These are phyloP conservation scores for Fusarium coicis DNA, from an alignment of 2,329 filamentous ascomycete genomes.

Conservation along the genomic window DNA sequence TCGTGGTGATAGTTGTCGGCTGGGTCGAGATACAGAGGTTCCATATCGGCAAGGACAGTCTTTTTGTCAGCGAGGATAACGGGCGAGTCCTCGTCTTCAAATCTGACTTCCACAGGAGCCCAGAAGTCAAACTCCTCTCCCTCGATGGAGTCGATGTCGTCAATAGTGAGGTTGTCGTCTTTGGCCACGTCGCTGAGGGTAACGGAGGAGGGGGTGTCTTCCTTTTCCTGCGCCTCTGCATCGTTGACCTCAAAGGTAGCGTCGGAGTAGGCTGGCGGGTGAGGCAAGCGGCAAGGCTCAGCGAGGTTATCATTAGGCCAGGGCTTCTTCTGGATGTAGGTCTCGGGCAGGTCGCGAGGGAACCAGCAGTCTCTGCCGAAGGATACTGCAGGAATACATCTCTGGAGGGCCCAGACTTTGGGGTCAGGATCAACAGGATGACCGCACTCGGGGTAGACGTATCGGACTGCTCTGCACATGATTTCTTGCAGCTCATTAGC, in stretches of 20 bases:
- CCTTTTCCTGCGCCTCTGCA: neutral
- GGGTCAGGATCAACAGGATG: slow-evolving; percentile 25
- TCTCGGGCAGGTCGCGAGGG: neutral
- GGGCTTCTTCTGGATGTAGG: neutral
- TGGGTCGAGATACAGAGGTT: neutral
- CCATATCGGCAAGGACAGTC: neutral
- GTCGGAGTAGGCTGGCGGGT: neutral
- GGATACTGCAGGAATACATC: slow-evolving; percentile 17
- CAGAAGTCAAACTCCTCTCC: neutral
- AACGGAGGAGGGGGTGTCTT: neutral
- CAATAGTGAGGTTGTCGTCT: neutral
- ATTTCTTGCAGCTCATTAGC: neutral
- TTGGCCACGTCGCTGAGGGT: neutral
- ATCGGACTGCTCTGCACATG: slow-evolving; percentile 41
- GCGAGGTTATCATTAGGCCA: slow-evolving; percentile 15
- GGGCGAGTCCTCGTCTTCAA: neutral
- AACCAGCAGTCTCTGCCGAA: slow-evolving; percentile 39
- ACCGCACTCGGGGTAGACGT: slow-evolving; percentile 38
- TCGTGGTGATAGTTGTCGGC: neutral
- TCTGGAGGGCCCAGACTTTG: slow-evolving; percentile 22
- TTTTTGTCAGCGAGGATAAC: neutral
- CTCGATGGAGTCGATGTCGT: neutral
- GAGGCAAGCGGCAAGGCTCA: neutral
- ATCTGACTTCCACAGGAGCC: neutral
- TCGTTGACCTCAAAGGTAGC: neutral